Evolutionary conservation across 352 stramenopile species (phyloP).

Genomic region (Blastocystis sp.): DNA sequence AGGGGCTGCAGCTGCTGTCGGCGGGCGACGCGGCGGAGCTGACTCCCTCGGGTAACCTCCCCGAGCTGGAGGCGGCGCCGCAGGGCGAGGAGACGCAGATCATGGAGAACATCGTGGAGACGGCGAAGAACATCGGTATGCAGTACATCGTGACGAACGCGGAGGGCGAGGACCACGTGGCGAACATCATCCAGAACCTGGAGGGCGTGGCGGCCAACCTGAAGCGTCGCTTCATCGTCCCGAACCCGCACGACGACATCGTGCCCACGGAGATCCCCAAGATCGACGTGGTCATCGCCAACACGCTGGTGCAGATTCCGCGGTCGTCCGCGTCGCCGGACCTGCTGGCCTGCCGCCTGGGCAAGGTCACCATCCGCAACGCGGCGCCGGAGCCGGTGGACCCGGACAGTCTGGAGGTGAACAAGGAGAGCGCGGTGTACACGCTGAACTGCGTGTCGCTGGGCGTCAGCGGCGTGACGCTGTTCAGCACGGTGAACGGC

Average conservation of each 20-base stretch:
- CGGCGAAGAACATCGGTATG: conserved; percentile 57
- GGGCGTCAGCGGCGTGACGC: conserved; percentile 11
- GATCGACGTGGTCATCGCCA: conserved; percentile 55
- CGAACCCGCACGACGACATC: conserved; percentile 57
- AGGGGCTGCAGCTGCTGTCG: conserved; percentile 39
- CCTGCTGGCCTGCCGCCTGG: conserved; percentile 16
- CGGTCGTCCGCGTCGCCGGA: conserved; percentile 30
- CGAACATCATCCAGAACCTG: conserved; percentile 38
- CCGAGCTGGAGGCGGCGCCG: conserved; percentile 9
- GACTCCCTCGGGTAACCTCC: not conserved
- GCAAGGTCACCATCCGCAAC: conserved; percentile 37
- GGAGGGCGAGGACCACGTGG: conserved; percentile 12
- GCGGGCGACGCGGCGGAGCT: not conserved
- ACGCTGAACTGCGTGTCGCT: conserved; percentile 49
- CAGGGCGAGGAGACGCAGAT: conserved; percentile 24
- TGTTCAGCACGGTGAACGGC: conserved; percentile 21
- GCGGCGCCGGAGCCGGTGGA: conserved; percentile 1
- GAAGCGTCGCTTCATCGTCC: conserved; percentile 57
- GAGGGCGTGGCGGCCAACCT: conserved; percentile 45
- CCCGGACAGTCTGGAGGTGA: not conserved
- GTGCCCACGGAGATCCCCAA: conserved; percentile 57
- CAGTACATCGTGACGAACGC: conserved; percentile 53
- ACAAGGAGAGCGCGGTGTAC: conserved; percentile 46
- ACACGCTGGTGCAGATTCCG: conserved; percentile 36
- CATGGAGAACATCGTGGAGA: conserved; percentile 46